Base-by-base conservation (phyloP, 1,284 basidiomycete genomes). In the Bondarzewia mesenterica region DNA sequence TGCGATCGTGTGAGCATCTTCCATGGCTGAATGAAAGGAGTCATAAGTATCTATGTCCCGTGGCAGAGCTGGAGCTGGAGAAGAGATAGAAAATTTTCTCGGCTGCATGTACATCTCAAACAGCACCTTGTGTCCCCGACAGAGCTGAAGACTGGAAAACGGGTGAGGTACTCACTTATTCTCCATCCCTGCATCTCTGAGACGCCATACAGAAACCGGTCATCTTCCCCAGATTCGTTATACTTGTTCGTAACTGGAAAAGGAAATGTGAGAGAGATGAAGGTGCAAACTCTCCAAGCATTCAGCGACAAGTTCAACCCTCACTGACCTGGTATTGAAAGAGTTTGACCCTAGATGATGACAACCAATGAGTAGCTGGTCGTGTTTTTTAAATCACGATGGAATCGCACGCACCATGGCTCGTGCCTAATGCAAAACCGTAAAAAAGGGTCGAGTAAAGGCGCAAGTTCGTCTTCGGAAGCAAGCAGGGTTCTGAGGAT, bases 151-250 rank as follows among this genome's bases (percentile, higher is more conserved):
- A 44, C n/a, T 36, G 37, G 20, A 43, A 25, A 32, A 35, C 48
- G 46, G 14, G 20, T 20, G 37, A 44, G 47, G 21, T 5, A 76
- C 93, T 69, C 60, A 97, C 95, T 86, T 70, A 98, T 89, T 69
- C 96, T 79, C 96, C 96, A 99, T 58, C 96, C 96, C 70, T 99
- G 96, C 96, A 99, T 99, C 72, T 98, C 94, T 39, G 89, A 87
- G 44, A 97, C 76, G 8, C 81, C 89, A 66, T 86, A 98, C 53
- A 80, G 68, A 65, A 85, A 88, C 53, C 83, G 80, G 55, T 78
- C 80, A 77, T 95, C 85, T 59, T 77, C 76, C 50, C 92, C 93
- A 29, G 75, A 69, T 55, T 87, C 80, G 26, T 90, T 87, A 64
- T 78, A 80, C 78, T 97, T 99, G 57, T 85, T 81, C 51, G 86